phyloP scores from a whole-genome alignment of 1,139 yeast genomes.

The Yamadazyma atlantica region DNA sequence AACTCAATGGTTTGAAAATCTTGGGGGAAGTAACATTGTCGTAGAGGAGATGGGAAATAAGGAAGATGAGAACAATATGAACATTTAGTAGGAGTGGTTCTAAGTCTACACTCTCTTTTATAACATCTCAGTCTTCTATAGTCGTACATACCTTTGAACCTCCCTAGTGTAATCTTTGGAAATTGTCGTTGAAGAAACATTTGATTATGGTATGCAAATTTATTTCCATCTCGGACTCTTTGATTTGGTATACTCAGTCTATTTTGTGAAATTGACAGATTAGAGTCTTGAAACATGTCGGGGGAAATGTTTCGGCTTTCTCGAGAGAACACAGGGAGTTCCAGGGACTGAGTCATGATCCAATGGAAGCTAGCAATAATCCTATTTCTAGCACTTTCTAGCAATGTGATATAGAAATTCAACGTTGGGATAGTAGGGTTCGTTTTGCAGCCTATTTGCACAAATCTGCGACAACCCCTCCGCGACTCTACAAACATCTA shows the following conservation, averaged over 20 bases:
- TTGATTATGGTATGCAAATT: neutral
- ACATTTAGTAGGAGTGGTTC: too few relatives aligned
- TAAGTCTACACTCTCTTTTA: conserved; percentile 7
- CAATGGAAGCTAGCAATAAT: neutral
- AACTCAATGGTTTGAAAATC: conserved; percentile 1
- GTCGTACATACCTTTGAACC: conserved; percentile 19
- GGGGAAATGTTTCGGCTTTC: neutral
- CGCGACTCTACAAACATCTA: too few relatives aligned
- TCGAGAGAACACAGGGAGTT: neutral
- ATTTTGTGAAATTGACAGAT: neutral
- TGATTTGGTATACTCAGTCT: too few relatives aligned
- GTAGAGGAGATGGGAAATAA: conserved; percentile 24
- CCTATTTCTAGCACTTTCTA: neutral
- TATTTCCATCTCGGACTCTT: too few relatives aligned
- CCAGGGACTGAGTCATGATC: neutral
- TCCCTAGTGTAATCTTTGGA: conserved; percentile 14
- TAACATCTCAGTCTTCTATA: conserved; percentile 18
- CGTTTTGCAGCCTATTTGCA: neutral
- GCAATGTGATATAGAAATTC: neutral
- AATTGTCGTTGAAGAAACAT: conserved; percentile 3
- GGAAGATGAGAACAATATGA: conserved; percentile 24
- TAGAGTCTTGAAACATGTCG: neutral
- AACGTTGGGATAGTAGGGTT: neutral
- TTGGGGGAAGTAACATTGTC: conserved; percentile 6
- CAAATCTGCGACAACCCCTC: too few relatives aligned